A percentile compares a stretch with the other conserved stretches of the same genome.
phyloP scores from a whole-genome alignment of 176 grass and related monocot species.

The Oryza australiensis region DNA sequence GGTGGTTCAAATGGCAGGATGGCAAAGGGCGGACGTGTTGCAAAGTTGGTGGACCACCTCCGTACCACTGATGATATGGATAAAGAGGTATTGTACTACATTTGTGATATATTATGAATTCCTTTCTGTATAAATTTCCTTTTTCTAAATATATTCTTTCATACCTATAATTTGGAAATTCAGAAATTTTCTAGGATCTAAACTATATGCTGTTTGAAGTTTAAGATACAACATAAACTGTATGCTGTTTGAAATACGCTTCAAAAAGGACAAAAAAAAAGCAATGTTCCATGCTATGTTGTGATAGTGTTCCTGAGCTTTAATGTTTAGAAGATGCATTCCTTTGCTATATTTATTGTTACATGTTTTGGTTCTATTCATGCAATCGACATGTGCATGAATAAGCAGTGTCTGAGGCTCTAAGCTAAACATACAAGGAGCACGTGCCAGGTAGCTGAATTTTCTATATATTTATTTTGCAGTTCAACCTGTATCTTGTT shows the following conservation, averaged over 20 bases:
- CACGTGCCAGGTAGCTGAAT: conserved; percentile 8
- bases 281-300: not conserved
- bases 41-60: conserved; percentile 68
- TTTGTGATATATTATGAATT: not conserved
- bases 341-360: not conserved
- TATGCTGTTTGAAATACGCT: conserved; percentile 13
- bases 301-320: conserved; percentile 13
- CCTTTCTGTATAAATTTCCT: conserved; percentile 23
- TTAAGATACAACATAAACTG: conserved; percentile 4
- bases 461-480: conserved; percentile 36
- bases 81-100: conserved; percentile 52
- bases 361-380: conserved; percentile 8
- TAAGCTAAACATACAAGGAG: not conserved
- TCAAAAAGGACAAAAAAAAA: conserved; percentile 2
- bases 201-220: conserved; percentile 26
- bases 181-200: conserved; percentile 11
- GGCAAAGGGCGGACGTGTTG: conserved; percentile 53
- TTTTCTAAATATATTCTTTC: conserved; percentile 3
- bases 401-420: not conserved
- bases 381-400: not conserved
- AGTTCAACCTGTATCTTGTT: conserved; percentile 56
- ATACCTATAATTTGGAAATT: not conserved
- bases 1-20: conserved; percentile 58
- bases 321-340: conserved; percentile 14
- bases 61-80: conserved; percentile 57